Evolutionary conservation across 148 eudicot species (phyloP).

Genomic region (Diospyros kaki): DNA sequence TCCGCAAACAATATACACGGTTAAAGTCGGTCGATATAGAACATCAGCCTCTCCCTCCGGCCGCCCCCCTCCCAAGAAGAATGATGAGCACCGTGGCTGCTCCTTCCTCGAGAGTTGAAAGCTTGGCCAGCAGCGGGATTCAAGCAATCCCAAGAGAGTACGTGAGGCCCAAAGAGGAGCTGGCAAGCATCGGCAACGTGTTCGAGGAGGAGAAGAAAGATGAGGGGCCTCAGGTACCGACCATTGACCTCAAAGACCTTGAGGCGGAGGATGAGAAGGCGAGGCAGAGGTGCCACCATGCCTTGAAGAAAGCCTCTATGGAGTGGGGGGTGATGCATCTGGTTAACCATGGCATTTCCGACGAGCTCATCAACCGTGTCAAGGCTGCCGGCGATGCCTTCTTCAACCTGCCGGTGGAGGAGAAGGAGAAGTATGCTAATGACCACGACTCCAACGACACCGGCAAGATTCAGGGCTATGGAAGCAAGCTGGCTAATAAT

Average conservation of each 20-base stretch:
- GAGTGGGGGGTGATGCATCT: conserved; percentile 97
- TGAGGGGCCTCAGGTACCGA: conserved; percentile 73
- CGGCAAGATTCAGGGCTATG: conserved; percentile 89
- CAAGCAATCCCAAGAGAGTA: conserved; percentile 80
- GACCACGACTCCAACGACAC: conserved; percentile 63
- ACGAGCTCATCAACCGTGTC: conserved; percentile 54
- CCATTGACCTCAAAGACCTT: conserved; percentile 52
- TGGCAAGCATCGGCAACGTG: conserved; percentile 53
- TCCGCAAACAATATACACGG: no score
- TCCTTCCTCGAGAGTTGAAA: conserved; percentile 51
- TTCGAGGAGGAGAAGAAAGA: conserved; percentile 67
- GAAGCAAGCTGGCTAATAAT: conserved; percentile 85
- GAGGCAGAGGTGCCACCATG: conserved; percentile 46
- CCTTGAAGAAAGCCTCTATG: conserved; percentile 55
- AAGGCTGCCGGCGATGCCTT: conserved; percentile 64
- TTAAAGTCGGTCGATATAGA: no score
- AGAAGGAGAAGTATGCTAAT: conserved; percentile 91
- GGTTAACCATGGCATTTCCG: conserved; percentile 73
- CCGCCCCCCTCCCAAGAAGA: background rate
- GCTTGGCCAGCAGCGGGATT: conserved; percentile 65
- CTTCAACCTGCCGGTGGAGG: conserved; percentile 68
- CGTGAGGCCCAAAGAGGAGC: conserved; percentile 70
- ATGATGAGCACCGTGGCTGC: conserved; percentile 28
- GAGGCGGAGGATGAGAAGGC: conserved; percentile 47
- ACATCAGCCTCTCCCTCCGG: no score